These are phyloP conservation scores for Prosopis cineraria DNA, from an alignment of 306 rosid species.

Conservation along the genomic window DNA sequence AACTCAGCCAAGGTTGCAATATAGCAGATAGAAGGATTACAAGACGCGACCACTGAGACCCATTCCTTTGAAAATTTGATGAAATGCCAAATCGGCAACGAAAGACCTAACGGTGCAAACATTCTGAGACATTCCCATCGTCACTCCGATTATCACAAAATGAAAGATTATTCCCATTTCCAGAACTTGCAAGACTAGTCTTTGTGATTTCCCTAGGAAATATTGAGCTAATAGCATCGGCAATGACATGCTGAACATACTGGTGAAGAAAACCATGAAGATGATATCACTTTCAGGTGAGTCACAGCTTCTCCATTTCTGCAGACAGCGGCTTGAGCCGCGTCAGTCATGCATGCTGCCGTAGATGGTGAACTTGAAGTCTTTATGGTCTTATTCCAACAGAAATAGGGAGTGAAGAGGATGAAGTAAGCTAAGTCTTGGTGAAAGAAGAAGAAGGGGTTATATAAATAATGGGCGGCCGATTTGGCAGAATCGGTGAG, in stretches of 20 bases:
- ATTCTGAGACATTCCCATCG: slow-evolving; percentile 95
- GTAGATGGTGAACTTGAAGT: not conserved
- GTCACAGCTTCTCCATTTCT: slow-evolving; percentile 66
- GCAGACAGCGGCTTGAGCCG: slow-evolving; percentile 50
- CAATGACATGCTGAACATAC: slow-evolving; percentile 65
- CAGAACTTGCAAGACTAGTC: slow-evolving; percentile 74
- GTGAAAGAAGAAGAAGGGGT: not conserved
- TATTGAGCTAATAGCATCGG: slow-evolving; percentile 74
- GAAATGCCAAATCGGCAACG: slow-evolving; percentile 86
- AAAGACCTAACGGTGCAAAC: slow-evolving; percentile 85
- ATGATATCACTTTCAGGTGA: slow-evolving; percentile 67
- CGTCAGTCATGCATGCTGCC: slow-evolving; percentile 55
- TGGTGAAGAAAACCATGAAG: slow-evolving; percentile 69
- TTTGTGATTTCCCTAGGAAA: slow-evolving; percentile 90
- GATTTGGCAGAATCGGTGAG: too few relatives aligned
- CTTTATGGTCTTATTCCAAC: not conserved
- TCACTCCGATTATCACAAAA: slow-evolving; percentile 82
- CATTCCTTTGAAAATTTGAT: slow-evolving; percentile 93
- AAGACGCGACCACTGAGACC: slow-evolving; percentile 95
- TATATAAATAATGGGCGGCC: too few relatives aligned
- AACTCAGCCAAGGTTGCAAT: too few relatives aligned
- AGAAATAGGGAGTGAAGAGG: not conserved
- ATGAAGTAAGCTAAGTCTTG: not conserved
- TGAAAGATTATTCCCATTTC: slow-evolving; percentile 97
- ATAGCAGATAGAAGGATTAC: too few relatives aligned